Evolutionary conservation across 1,284 basidiomycete species (phyloP).

Genomic region (Ceratobasidium sp.): DNA sequence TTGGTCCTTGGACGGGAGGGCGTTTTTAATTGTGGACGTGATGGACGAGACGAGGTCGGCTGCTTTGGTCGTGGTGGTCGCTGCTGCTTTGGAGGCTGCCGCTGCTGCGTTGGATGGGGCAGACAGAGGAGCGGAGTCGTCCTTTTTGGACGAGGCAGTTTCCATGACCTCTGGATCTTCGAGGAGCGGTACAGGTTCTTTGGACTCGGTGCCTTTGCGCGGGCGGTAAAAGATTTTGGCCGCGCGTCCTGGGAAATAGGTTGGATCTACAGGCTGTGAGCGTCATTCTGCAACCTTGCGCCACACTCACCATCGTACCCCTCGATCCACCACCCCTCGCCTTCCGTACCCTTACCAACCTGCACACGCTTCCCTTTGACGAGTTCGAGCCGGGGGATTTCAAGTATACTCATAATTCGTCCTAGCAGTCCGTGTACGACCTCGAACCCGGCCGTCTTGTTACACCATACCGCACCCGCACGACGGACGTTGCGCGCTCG

Average conservation of each 20-base stretch:
- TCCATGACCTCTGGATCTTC: constrained; percentile 29
- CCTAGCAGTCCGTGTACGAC: constrained; percentile 95
- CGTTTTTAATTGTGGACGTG: constrained; percentile 48
- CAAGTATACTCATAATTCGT: constrained; percentile 92
- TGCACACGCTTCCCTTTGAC: constrained; percentile 54
- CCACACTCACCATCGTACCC: constrained; percentile 72
- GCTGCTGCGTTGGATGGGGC: constrained; percentile 41
- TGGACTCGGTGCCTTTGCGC: constrained; percentile 40
- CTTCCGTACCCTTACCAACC: not conserved
- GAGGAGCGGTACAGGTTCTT: constrained; percentile 12
- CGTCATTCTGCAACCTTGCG: not conserved
- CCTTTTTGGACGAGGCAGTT: constrained; percentile 34
- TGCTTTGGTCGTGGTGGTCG: too few species aligned
- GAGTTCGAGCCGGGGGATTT: constrained; percentile 78
- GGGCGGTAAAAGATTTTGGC: constrained; percentile 89
- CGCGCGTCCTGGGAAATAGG: constrained; percentile 94
- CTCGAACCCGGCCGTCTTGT: constrained; percentile 96
- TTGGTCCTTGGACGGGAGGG: constrained; percentile 47
- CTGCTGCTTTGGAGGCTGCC: constrained; percentile 42
- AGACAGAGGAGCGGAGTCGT: constrained; percentile 44
- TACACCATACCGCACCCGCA: constrained; percentile 92
- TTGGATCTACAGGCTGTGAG: constrained; percentile 64
- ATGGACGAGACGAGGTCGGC: constrained; percentile 49
- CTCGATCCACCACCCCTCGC: constrained; percentile 87
- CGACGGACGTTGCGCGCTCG: constrained; percentile 88